phyloP scores from a whole-genome alignment of 2,329 filamentous ascomycete genomes.

The Hymenotorrendiella dingleyae region DNA sequence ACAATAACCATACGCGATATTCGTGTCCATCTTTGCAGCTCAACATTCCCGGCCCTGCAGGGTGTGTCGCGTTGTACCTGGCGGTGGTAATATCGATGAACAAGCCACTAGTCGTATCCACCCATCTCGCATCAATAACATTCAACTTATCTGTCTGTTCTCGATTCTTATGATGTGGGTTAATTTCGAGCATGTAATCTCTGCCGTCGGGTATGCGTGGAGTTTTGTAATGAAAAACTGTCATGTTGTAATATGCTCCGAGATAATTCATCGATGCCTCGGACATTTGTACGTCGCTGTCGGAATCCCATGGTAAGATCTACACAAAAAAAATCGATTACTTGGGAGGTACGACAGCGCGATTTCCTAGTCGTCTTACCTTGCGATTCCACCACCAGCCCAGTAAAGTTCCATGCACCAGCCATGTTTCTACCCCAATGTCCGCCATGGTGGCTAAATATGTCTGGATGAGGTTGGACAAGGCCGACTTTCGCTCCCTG shows the following conservation, averaged over 20 bases:
- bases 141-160: slow-evolving; percentile 63
- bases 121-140: slow-evolving; percentile 80
- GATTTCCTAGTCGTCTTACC: slow-evolving; percentile 10
- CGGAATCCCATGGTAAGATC: slow-evolving; percentile 77
- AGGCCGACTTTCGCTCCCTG: slow-evolving; percentile 40
- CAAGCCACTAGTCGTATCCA: slow-evolving; percentile 68
- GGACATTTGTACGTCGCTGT: slow-evolving; percentile 56
- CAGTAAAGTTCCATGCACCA: slow-evolving; percentile 76
- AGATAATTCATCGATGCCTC: slow-evolving; percentile 49
- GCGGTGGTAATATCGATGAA: slow-evolving; percentile 84
- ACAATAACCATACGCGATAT: slow-evolving; percentile 35
- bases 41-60: slow-evolving; percentile 39
- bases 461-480: slow-evolving; percentile 66
- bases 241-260: slow-evolving; percentile 42
- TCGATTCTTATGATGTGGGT: slow-evolving; percentile 61
- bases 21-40: slow-evolving; percentile 47
- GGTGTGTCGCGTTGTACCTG: slow-evolving; percentile 35
- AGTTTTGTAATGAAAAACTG: slow-evolving; percentile 30
- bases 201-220: slow-evolving; percentile 34
- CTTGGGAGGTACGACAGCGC: not conserved
- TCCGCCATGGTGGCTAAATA: slow-evolving; percentile 64
- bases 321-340: slow-evolving; percentile 3
- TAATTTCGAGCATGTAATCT: slow-evolving; percentile 69
- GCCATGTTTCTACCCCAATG: slow-evolving; percentile 43
- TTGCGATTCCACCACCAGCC: slow-evolving; percentile 81